Conservation (phyloP, 106 monocot species). For the Dendrobium catenatum region DNA sequence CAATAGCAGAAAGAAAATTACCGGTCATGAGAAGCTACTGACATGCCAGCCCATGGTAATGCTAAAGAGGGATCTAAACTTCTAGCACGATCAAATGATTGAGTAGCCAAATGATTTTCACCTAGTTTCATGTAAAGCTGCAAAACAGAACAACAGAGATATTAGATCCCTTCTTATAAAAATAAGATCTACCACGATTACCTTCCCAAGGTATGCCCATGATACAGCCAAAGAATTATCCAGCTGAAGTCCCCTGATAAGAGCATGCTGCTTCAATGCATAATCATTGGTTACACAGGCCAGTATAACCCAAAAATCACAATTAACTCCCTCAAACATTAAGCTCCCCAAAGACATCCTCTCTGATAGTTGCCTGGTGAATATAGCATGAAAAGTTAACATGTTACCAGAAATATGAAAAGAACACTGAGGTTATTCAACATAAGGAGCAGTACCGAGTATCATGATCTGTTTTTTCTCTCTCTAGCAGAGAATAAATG, state of each 20-base stretch:
- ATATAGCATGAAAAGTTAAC: background rate
- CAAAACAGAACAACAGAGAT: slow-evolving; percentile 9
- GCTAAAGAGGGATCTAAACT: slow-evolving; percentile 93
- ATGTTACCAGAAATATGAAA: background rate
- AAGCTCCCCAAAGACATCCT: slow-evolving; percentile 76
- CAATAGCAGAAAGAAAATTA: slow-evolving; percentile 22
- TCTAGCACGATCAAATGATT: slow-evolving; percentile 92
- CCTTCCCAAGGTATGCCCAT: slow-evolving; percentile 97
- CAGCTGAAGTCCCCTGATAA: slow-evolving; percentile 79
- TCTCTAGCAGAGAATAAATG: slow-evolving; percentile 39
- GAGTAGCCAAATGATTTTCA: slow-evolving; percentile 56
- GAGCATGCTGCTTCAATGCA: slow-evolving; percentile 81
- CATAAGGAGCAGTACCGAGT: slow-evolving; percentile 39
- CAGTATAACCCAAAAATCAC: slow-evolving; percentile 70
- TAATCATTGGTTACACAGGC: slow-evolving; percentile 52
- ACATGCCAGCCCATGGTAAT: slow-evolving; percentile 97
- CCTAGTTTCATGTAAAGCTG: slow-evolving; percentile 75
- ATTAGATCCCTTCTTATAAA: slow-evolving; percentile 11
- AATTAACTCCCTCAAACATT: slow-evolving; percentile 62
- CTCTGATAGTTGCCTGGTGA: slow-evolving; percentile 64
- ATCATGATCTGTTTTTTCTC: slow-evolving; percentile 11
- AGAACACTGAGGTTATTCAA: background rate
- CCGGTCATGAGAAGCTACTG: slow-evolving; percentile 47
- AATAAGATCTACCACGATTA: slow-evolving; percentile 22
- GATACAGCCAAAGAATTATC: slow-evolving; percentile 69